Percentiles rank a stretch among this genome's conserved stretches.
phyloP scores from a whole-genome alignment of 805 yeast species.

The Pichia sporocuriosa region DNA sequence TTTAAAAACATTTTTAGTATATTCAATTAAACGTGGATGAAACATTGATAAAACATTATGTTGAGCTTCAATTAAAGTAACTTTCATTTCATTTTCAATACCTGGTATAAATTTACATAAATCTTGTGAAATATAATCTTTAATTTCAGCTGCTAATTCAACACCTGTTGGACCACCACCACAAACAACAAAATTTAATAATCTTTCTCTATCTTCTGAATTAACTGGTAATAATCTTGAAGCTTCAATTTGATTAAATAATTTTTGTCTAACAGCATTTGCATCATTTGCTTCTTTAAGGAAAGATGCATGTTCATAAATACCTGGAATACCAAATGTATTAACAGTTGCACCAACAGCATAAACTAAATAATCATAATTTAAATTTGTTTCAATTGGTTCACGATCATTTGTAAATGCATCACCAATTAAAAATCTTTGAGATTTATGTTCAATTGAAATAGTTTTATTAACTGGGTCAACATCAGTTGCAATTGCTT shows the following conservation, averaged over 20 bases:
- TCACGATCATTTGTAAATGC: constrained; percentile 42
- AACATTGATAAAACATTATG: constrained; percentile 81
- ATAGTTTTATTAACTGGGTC: constrained; percentile 66
- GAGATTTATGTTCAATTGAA: constrained; percentile 50
- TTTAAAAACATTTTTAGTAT: constrained; percentile 73
- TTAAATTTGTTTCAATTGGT: constrained; percentile 39
- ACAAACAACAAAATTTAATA: constrained; percentile 83
- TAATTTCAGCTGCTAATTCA: constrained; percentile 93
- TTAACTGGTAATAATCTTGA: constrained; percentile 73
- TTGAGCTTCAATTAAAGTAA: constrained; percentile 82
- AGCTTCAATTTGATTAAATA: constrained; percentile 84
- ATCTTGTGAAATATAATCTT: constrained; percentile 91
- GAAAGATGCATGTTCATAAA: constrained; percentile 78
- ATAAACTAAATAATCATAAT: constrained; percentile 78
- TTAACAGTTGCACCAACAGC: constrained; percentile 96
- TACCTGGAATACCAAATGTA: constrained; percentile 94
- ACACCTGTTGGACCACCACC: constrained; percentile 99
- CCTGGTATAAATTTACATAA: constrained; percentile 83
- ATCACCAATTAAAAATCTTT: constrained; percentile 49
- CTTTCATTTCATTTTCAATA: constrained; percentile 73
- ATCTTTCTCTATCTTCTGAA: constrained; percentile 70
- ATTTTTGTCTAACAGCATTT: constrained; percentile 68
- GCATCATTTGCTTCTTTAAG: constrained; percentile 89
- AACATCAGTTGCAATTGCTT: constrained; percentile 83
- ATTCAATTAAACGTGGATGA: constrained; percentile 60